Base-by-base conservation (phyloP, 2,329 filamentous ascomycete genomes). In the Metarhizium album region DNA sequence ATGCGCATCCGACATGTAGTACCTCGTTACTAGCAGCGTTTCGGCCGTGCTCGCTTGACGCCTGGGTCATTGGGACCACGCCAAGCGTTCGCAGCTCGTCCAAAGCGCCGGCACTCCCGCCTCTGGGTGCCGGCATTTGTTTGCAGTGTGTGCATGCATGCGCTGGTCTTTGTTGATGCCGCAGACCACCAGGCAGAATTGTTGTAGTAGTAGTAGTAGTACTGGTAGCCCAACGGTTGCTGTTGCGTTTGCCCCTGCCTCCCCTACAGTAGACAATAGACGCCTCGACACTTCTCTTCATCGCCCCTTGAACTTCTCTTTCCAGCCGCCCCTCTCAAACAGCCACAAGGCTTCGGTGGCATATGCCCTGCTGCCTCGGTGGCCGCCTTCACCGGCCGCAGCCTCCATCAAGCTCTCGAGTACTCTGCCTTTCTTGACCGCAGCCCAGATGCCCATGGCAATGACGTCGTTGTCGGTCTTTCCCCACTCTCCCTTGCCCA, bases 341-440 rank as follows among this genome's bases (percentile, higher is more conserved):
- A 95, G 67, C 90, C 91, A 96, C 16, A 96, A 70, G 1, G 90
- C 90, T 66, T 97, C 91, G 3, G 86, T 83, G 11, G 91, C 90
- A 74, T 90, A 95, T 0, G 86, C 84, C 60, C 83, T 80, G 47
- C 87, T 88, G 52, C 88, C 91, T 53, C 86, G 73, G 73, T 96
- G 90, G 0, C 83, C 83, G 27, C 74, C 70, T 35, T 81, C 82
- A 53, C 76, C 77, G 48, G 81, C 79, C 38, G 87, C 87, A 60
- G 93, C 90, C 55, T 86, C 82, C 52, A 85, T 77, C 62, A 97
- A 72, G 18, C 81, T 86, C 52, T 90, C 82, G 46, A 97, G 67
- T 2, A 95, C 83, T 47, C 80, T 78, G 5, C 89, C 86, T 57
- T 87, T 80, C 62, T 90, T 84, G 23, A 95, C 71, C 49, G 84